Evolutionary conservation across 257 asterid species (phyloP).

Genomic region (Solanum okadae): DNA sequence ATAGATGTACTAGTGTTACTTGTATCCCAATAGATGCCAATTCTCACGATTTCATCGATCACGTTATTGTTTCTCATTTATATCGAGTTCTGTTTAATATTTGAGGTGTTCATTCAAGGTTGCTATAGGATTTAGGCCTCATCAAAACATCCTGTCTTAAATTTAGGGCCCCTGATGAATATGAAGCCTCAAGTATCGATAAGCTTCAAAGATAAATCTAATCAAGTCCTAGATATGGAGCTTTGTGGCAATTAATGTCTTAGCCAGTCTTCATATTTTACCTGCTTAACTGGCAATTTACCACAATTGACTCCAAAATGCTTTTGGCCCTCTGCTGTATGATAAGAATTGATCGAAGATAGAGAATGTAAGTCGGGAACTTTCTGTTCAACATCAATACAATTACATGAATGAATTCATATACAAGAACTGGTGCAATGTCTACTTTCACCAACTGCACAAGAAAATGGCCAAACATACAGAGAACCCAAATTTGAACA

Average conservation of each 20-base stretch:
- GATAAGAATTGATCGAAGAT: not conserved
- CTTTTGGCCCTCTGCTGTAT: not conserved
- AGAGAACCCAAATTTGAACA: constrained; percentile 3
- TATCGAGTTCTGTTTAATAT: not conserved
- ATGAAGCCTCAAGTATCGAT: not conserved
- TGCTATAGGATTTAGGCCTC: not conserved
- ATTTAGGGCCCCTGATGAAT: not conserved
- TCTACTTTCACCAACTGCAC: constrained; percentile 11
- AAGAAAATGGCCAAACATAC: constrained; percentile 2
- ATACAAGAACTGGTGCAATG: not conserved
- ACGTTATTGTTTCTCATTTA: not conserved
- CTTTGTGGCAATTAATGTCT: not conserved
- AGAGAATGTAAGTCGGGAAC: not conserved
- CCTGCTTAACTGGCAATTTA: not conserved
- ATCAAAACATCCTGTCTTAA: not conserved
- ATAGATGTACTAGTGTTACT: not conserved
- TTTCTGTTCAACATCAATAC: not conserved
- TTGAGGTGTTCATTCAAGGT: not conserved
- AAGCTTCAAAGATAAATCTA: not conserved
- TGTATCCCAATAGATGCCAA: not conserved
- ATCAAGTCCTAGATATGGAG: not conserved
- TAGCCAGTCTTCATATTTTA: not conserved
- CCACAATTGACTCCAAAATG: not conserved
- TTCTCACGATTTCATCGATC: not conserved
- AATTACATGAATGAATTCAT: not conserved